phyloP scores from a whole-genome alignment of 352 stramenopile species.

The Pythium periplocum region DNA sequence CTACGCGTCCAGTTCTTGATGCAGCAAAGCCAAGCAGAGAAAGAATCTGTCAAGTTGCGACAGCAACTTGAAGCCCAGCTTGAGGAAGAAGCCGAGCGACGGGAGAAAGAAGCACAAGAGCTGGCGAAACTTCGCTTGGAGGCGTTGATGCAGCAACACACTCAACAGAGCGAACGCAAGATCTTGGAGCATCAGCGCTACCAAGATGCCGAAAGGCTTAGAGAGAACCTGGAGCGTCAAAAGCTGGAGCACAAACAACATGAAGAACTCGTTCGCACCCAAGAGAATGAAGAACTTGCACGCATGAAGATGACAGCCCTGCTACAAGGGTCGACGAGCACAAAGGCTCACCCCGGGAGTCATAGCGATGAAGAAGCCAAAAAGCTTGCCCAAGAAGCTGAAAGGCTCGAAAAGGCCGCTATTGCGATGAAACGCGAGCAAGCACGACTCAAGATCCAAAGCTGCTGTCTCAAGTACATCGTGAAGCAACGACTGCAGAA shows the following conservation, averaged over 20 bases:
- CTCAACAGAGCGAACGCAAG: conserved; percentile 30
- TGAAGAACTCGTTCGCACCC: conserved; percentile 40
- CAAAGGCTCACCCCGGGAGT: not conserved
- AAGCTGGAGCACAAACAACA: conserved; percentile 32
- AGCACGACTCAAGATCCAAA: conserved; percentile 60
- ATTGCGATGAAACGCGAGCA: conserved; percentile 43
- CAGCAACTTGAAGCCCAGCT: conserved; percentile 40
- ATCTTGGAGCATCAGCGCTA: conserved; percentile 28
- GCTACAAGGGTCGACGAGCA: conserved; percentile 22
- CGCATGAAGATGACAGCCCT: conserved; percentile 46
- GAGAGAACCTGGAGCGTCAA: conserved; percentile 38
- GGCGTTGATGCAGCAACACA: conserved; percentile 48
- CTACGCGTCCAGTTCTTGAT: conserved; percentile 63
- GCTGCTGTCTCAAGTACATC: conserved; percentile 49
- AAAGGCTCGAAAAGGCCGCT: conserved; percentile 33
- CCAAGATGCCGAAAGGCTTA: conserved; percentile 30
- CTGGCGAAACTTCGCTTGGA: conserved; percentile 48
- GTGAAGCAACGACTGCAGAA: conserved; percentile 32
- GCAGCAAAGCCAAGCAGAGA: conserved; percentile 42
- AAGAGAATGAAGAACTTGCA: conserved; percentile 60
- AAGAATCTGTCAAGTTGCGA: conserved; percentile 37
- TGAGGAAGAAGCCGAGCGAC: conserved; percentile 36
- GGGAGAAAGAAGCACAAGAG: conserved; percentile 46
- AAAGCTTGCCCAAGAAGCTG: conserved; percentile 34
- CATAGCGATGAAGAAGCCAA: conserved; percentile 28